Conservation (phyloP, 768 basidiomycete genomes). For the Austroboletus eburneus region DNA sequence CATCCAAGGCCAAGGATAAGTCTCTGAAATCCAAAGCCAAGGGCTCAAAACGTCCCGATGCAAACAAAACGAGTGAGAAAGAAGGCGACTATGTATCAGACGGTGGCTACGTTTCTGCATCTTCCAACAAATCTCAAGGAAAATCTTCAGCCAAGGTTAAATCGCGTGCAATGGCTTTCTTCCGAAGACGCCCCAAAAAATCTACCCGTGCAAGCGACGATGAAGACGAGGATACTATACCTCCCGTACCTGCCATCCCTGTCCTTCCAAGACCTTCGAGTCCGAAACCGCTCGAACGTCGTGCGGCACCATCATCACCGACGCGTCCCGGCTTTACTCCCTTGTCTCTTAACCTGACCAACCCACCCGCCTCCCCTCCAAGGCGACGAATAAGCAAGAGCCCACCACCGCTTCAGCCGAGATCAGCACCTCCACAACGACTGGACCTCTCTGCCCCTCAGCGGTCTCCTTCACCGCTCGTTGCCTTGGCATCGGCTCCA, state of each 20-base stretch:
- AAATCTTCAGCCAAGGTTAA: slow-evolving; percentile 27
- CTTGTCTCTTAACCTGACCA: slow-evolving; percentile 22
- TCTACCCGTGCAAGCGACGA: slow-evolving; percentile 23
- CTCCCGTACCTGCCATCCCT: slow-evolving; percentile 32
- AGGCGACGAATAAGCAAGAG: slow-evolving; percentile 25
- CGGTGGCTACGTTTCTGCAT: slow-evolving; percentile 32
- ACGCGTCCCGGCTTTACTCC: slow-evolving; percentile 25
- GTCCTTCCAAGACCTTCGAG: slow-evolving; percentile 25
- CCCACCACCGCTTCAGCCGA: slow-evolving; percentile 20
- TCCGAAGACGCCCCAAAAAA: slow-evolving; percentile 30
- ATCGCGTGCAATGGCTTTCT: slow-evolving; percentile 32
- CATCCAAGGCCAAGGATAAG: slow-evolving; percentile 19
- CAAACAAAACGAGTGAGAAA: slow-evolving; percentile 14
- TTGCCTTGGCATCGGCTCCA: slow-evolving; percentile 6
- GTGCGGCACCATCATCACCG: slow-evolving; percentile 17
- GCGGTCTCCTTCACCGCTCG: slow-evolving; percentile 9
- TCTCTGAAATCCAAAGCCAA: slow-evolving; percentile 6
- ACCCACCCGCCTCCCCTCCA: slow-evolving; percentile 16
- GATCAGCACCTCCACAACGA: slow-evolving; percentile 8
- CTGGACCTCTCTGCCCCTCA: slow-evolving; percentile 6
- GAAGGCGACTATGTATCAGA: slow-evolving; percentile 26
- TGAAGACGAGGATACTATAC: slow-evolving; percentile 27
- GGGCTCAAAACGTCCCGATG: slow-evolving; percentile 9
- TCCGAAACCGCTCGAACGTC: slow-evolving; percentile 26
- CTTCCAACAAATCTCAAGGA: slow-evolving; percentile 30